phyloP scores from a whole-genome alignment of 768 basidiomycete species.

The Serendipita sp. region DNA sequence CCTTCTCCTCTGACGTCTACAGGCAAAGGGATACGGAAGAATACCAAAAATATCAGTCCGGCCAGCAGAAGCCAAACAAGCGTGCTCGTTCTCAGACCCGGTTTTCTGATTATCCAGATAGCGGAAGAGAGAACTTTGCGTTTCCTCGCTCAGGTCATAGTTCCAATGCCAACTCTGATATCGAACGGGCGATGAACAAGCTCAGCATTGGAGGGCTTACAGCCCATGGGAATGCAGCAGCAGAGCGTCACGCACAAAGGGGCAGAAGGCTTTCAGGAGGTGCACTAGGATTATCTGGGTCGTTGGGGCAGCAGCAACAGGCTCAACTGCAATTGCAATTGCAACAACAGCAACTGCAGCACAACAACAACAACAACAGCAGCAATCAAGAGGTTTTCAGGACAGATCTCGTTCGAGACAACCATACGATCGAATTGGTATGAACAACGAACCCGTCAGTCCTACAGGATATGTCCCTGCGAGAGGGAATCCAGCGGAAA shows the following conservation, averaged over 20 bases:
- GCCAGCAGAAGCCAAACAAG: background rate
- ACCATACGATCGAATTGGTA: background rate
- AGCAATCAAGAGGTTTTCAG: background rate
- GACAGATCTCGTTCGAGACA: background rate
- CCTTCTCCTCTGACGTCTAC: background rate
- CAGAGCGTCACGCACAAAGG: background rate
- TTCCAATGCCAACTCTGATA: background rate
- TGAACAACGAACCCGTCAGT: background rate
- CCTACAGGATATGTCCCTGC: background rate
- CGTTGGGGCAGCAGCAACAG: background rate
- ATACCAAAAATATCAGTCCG: background rate
- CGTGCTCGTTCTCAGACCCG: background rate
- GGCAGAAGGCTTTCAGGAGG: slow-evolving; percentile 1
- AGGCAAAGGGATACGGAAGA: background rate
- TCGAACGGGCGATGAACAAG: background rate
- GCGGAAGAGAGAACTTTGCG: background rate
- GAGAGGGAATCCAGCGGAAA: too few relatives aligned
- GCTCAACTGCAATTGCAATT: background rate
- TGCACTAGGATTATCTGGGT: background rate
- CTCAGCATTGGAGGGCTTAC: background rate
- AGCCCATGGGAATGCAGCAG: background rate
- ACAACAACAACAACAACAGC: background rate
- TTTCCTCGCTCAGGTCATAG: background rate
- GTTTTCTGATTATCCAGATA: background rate
- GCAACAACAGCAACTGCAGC: background rate